Percentiles rank a stretch among this genome's conserved stretches.
phyloP scores from a whole-genome alignment of 192 early-diverging fungal species.

The Backusella circina region DNA sequence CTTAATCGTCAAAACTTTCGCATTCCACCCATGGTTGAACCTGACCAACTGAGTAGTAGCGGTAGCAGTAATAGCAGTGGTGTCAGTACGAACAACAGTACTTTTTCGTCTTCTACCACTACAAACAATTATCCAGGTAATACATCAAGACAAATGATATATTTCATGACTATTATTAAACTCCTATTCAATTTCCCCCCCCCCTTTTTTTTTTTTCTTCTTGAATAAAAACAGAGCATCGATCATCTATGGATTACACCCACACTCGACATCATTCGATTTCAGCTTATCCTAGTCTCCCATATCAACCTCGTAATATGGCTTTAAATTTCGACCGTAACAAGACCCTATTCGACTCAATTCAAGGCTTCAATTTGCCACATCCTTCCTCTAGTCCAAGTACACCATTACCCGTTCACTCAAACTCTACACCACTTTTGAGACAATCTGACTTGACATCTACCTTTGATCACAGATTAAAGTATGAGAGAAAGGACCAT shows the following conservation, averaged over 20 bases:
- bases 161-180: neutral
- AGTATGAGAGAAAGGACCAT: neutral
- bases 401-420: neutral
- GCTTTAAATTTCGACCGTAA: neutral
- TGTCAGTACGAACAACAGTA: neutral
- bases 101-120: neutral
- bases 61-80: neutral
- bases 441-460: neutral
- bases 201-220: neutral
- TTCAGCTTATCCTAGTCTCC: neutral
- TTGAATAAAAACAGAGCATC: neutral
- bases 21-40: conserved; percentile 30
- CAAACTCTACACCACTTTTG: neutral
- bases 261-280: neutral
- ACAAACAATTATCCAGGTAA: neutral
- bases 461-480: neutral
- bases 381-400: neutral
- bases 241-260: neutral
- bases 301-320: neutral
- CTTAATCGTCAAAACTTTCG: conserved; percentile 52
- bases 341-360: neutral
- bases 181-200: neutral
- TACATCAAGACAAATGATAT: too few species aligned
- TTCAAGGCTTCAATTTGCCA: neutral
- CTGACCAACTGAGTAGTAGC: neutral